phyloP scores from a whole-genome alignment of 441 rosid species.

The Geranium incanum region DNA sequence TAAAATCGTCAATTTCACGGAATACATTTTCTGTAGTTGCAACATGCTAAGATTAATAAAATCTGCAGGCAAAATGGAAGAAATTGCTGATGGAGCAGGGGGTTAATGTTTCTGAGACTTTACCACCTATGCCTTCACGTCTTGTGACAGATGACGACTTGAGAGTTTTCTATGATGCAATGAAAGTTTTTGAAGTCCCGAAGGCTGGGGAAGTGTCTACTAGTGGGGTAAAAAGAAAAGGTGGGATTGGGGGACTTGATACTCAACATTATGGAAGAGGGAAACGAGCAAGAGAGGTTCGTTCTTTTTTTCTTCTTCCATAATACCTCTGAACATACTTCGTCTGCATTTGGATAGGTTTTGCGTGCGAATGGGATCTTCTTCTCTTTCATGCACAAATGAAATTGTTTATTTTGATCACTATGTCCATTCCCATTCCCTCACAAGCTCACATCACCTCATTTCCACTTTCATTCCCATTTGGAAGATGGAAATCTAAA shows the following conservation, averaged over 20 bases:
- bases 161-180: constrained; percentile 52
- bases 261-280: constrained; percentile 83
- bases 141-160: constrained; percentile 83
- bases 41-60: constrained; percentile 15
- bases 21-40: constrained; percentile 11
- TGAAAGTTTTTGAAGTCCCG: constrained; percentile 58
- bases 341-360: not conserved
- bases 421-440: not conserved
- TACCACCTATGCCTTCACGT: constrained; percentile 65
- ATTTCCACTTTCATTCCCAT: not conserved
- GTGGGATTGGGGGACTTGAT: constrained; percentile 56
- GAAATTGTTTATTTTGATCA: not conserved
- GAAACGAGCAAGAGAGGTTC: constrained; percentile 88
- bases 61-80: constrained; percentile 68
- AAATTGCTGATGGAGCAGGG: constrained; percentile 44
- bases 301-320: constrained; percentile 22
- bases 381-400: not conserved
- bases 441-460: not conserved
- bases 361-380: not conserved
- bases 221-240: constrained; percentile 53
- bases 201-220: constrained; percentile 40
- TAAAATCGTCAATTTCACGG: constrained; percentile 3
- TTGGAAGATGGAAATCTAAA: not conserved
- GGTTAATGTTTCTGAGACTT: constrained; percentile 34
- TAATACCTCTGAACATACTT: not conserved